phyloP scores from a whole-genome alignment of 129 eudicot species.

The Apium graveolens region DNA sequence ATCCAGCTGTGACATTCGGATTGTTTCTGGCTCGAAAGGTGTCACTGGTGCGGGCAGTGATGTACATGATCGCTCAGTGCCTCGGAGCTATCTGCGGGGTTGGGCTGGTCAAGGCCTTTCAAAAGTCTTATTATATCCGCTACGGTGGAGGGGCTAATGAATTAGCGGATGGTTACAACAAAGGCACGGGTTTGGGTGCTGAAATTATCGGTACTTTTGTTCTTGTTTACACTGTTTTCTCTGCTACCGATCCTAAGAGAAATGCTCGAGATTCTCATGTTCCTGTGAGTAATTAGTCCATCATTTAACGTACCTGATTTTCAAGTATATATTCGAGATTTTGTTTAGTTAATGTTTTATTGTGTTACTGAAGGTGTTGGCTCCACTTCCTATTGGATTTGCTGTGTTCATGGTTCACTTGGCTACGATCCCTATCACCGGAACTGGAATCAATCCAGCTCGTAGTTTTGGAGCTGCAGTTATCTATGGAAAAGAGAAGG shows the following conservation, averaged over 20 bases:
- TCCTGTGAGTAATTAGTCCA: neutral
- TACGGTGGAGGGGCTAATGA: constrained; percentile 5
- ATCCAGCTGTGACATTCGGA: constrained; percentile 9
- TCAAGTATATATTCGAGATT: neutral
- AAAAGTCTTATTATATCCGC: constrained; percentile 3
- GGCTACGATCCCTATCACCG: constrained; percentile 6
- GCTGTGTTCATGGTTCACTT: constrained; percentile 10
- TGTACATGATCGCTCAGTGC: constrained; percentile 12
- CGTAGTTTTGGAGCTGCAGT: constrained; percentile 11
- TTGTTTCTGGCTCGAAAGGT: constrained; percentile 8
- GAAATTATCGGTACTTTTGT: constrained; percentile 9
- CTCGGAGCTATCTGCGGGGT: constrained; percentile 7
- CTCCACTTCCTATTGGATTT: constrained; percentile 11
- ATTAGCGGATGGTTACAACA: constrained; percentile 2
- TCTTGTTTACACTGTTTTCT: constrained; percentile 12
- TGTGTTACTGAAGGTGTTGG: neutral
- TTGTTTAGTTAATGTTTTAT: neutral
- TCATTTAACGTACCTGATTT: neutral
- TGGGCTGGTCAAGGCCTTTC: constrained; percentile 1
- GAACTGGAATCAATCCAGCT: constrained; percentile 7
- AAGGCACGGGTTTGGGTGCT: constrained; percentile 9
- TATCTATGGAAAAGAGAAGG: neutral
- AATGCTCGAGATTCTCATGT: constrained; percentile 9
- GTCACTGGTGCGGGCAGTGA: constrained; percentile 8
- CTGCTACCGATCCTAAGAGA: constrained; percentile 8